Conservation (phyloP, 208 protist species). For the Leishmania major region DNA sequence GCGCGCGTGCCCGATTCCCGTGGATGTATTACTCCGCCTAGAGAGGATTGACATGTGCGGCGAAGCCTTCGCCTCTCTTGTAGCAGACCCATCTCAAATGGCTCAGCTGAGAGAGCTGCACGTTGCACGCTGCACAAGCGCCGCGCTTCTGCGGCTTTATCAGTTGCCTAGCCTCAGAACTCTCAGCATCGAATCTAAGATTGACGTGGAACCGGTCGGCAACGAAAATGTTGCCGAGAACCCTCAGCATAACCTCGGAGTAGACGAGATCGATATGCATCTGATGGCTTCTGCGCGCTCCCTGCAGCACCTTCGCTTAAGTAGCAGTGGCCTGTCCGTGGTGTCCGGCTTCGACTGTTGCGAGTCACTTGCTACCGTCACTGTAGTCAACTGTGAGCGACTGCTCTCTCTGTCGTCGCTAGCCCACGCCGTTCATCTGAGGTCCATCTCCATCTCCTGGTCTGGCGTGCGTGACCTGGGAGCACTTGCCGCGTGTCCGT, state of each 20-base stretch:
- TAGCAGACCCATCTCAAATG: background rate
- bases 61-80: constrained; percentile 8
- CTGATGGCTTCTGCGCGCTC: constrained; percentile 1
- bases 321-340: background rate
- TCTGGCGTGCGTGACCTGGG: constrained; percentile 7
- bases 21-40: background rate
- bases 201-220: background rate
- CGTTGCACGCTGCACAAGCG: constrained; percentile 6
- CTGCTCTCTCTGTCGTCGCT: constrained; percentile 3
- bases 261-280: constrained; percentile 9
- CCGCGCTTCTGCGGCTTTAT: background rate
- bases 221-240: background rate
- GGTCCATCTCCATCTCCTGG: constrained; percentile 11
- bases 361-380: background rate
- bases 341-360: constrained; percentile 6
- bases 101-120: constrained; percentile 10
- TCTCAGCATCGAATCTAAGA: constrained; percentile 1
- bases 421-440: background rate
- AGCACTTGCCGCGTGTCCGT: background rate
- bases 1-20: constrained; percentile 3
- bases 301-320: constrained; percentile 1
- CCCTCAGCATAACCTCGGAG: background rate
- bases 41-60: constrained; percentile 12
- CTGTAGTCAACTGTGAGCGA: background rate
- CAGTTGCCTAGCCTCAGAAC: background rate